Evolutionary conservation across 2,329 filamentous ascomycete species (phyloP).

Genomic region (Aureobasidium namibiae): DNA sequence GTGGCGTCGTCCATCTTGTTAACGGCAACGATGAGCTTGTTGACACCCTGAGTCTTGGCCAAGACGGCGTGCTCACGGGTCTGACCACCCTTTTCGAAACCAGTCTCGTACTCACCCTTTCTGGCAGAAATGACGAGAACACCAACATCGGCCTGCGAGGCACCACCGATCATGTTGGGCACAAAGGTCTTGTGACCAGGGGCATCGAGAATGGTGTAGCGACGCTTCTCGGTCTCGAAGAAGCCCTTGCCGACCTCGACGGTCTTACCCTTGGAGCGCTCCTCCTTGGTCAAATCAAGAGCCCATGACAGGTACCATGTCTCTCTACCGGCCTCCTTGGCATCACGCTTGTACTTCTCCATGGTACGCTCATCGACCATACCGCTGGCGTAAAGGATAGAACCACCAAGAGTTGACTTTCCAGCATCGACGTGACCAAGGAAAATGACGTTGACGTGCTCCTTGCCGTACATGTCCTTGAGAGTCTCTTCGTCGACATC

Average conservation of each 20-base stretch:
- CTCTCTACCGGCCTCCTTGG: conserved; percentile 91
- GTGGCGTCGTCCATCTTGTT: conserved; percentile 99
- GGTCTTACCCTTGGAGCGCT: conserved; percentile 92
- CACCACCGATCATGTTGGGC: conserved; percentile 84
- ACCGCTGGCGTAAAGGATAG: conserved; percentile 84
- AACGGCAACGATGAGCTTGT: conserved; percentile 87
- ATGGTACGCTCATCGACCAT: conserved; percentile 99
- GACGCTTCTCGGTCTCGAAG: conserved; percentile 93
- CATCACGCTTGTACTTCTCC: conserved; percentile 96
- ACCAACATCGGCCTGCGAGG: conserved; percentile 78
- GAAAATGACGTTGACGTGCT: conserved; percentile 91
- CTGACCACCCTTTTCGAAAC: conserved; percentile 93
- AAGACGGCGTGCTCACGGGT: conserved; percentile 96
- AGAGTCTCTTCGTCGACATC: conserved; percentile 76
- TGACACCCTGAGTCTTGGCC: conserved; percentile 96
- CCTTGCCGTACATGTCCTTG: conserved; percentile 94
- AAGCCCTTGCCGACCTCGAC: conserved; percentile 93
- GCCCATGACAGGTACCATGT: conserved; percentile 99
- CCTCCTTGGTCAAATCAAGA: conserved; percentile 92
- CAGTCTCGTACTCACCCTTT: conserved; percentile 98
- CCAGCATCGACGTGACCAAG: conserved; percentile 97
- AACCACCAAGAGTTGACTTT: conserved; percentile 91
- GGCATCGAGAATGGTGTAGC: conserved; percentile 94
- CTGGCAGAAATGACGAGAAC: conserved; percentile 92
- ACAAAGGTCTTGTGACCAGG: conserved; percentile 98